Base-by-base conservation (phyloP, 805 yeast genomes). In the Candida schatavii region DNA sequence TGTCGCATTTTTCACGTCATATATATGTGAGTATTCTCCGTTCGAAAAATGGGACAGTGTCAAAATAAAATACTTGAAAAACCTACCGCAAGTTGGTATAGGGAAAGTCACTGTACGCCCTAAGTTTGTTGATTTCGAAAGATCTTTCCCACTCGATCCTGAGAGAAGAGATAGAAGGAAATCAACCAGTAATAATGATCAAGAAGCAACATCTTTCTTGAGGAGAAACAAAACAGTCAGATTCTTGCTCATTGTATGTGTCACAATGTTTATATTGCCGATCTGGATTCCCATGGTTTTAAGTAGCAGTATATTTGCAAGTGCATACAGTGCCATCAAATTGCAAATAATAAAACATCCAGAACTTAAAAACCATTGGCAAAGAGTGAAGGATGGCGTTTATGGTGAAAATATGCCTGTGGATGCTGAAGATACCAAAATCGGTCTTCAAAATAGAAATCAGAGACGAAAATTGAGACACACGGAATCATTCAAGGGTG, bases 1-100 rank as follows among this genome's bases (percentile, higher is more conserved):
- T 0, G 98, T 90, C 5, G 83, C 91, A 13, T 91, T 88, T 59
- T 86, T 80, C 64, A 88, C 97, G 0, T 74, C 95, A 0, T 89
- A 72, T 59, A 83, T 91, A 44, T 73, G 91, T 3, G 73, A 81
- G 23, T 75, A 73, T 45, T 80, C 86, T 42, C 96, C 96, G 1
- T 89, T 88, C 57, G 81, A 80, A 27, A 64, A 68, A 37, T 75
- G 77, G 74, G 74, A 73, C 37, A 55, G 56, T 15, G 57, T 76
- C 39, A 72, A 70, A 32, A 66, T 80, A 42, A 66, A 68, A 26
- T 81, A 69, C 51, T 64, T 81, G 27, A 64, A 69, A 4, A 71
- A 68, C 39, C 54, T 74, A 31, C 78, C 81, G 0, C 55, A 57
- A 1, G 63, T 71, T 4, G 56, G 53, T 17, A 63, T 77, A 13